A percentile compares a stretch with the other conserved stretches of the same genome.
Evolutionary conservation across 768 basidiomycete genomes (phyloP).

Genomic region (Tephrocybe sp.): DNA sequence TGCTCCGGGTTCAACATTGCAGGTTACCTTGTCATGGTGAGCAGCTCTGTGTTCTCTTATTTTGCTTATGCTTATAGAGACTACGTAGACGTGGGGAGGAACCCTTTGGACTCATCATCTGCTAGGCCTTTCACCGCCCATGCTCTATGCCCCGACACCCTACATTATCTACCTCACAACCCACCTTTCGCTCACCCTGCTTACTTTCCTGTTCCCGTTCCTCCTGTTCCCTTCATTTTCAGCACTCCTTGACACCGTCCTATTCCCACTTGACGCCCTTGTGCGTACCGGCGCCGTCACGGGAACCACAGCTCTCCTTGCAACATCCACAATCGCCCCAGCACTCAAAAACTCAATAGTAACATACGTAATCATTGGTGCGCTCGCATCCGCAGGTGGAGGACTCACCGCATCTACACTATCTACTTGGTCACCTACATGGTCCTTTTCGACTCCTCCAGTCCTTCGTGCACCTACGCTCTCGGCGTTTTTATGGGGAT

Average conservation of each 20-base stretch:
- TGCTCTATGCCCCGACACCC: constrained; percentile 42
- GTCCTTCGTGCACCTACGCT: constrained; percentile 39
- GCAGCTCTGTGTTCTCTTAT: background rate
- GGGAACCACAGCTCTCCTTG: constrained; percentile 32
- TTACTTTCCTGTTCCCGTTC: constrained; percentile 38
- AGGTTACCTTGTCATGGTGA: constrained; percentile 47
- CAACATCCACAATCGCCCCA: constrained; percentile 27
- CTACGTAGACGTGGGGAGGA: constrained; percentile 46
- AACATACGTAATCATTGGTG: constrained; percentile 47
- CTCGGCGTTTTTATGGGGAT: constrained; percentile 27
- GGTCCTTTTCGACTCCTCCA: constrained; percentile 46
- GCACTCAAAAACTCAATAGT: constrained; percentile 37
- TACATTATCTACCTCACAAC: constrained; percentile 48
- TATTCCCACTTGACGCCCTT: constrained; percentile 51
- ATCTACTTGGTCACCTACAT: constrained; percentile 39
- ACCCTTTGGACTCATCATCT: constrained; percentile 40
- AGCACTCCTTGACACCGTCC: constrained; percentile 36
- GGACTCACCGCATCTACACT: constrained; percentile 43
- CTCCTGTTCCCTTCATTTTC: constrained; percentile 18
- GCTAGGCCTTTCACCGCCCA: constrained; percentile 43
- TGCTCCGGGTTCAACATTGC: too few species aligned
- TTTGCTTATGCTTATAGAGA: background rate
- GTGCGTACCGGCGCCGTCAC: constrained; percentile 43
- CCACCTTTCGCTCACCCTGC: constrained; percentile 40
- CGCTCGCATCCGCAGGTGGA: constrained; percentile 45